Conservation (phyloP, 2,329 filamentous ascomycete genomes). For the Claviceps maximensis region DNA sequence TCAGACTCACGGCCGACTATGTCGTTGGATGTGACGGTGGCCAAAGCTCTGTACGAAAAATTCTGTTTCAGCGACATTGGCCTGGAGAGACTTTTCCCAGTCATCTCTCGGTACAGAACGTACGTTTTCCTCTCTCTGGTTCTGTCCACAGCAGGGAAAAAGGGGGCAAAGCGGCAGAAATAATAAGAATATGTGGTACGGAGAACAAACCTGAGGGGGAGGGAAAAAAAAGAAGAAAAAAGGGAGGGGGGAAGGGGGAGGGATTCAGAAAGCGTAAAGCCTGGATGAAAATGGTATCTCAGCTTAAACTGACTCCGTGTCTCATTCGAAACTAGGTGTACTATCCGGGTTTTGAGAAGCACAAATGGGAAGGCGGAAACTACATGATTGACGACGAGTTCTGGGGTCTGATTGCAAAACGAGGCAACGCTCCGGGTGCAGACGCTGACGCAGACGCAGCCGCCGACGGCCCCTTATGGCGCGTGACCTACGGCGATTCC, state of each 20-base stretch:
- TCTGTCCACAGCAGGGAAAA: not conserved
- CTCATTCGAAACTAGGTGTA: slow-evolving; percentile 12
- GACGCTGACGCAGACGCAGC: not conserved
- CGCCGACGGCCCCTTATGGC: slow-evolving; percentile 27
- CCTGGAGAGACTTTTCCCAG: slow-evolving; percentile 33
- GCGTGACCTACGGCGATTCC: slow-evolving; percentile 40
- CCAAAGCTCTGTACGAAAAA: slow-evolving; percentile 27
- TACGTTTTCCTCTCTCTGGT: slow-evolving; percentile 11
- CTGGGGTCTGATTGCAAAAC: slow-evolving; percentile 38
- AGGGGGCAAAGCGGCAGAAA: not conserved
- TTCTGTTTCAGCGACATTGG: slow-evolving; percentile 26
- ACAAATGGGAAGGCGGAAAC: slow-evolving; percentile 29
- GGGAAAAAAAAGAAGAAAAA: too few relatives aligned
- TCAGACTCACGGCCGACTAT: slow-evolving; percentile 24
- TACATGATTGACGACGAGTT: slow-evolving; percentile 40
- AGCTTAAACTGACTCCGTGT: not conserved
- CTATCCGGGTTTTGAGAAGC: slow-evolving; percentile 33
- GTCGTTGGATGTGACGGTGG: slow-evolving; percentile 33
- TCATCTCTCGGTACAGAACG: slow-evolving; percentile 39
- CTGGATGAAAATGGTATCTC: too few relatives aligned
- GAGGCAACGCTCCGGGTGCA: slow-evolving; percentile 23
- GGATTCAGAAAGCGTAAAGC: too few relatives aligned
- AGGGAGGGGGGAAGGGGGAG: too few relatives aligned
- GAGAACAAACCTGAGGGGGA: too few relatives aligned
- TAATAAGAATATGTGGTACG: too few relatives aligned